Conservation (phyloP, 306 rosid genomes). For the Boehmeria nivea region DNA sequence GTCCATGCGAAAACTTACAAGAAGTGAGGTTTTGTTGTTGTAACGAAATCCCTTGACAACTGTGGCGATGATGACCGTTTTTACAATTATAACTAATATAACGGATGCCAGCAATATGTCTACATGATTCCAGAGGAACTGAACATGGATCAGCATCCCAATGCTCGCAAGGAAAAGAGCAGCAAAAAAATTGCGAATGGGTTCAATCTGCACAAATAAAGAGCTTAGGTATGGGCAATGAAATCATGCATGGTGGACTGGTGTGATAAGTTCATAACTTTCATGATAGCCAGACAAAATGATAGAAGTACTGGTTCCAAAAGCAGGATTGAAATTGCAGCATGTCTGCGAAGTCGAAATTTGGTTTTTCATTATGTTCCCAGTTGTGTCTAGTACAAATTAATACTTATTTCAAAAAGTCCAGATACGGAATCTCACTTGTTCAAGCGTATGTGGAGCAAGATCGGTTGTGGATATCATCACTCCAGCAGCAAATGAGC, state of each 20-base stretch:
- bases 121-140: conserved; percentile 96
- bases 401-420: conserved; percentile 11
- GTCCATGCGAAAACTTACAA: conserved; percentile 54
- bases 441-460: conserved; percentile 97
- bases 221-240: conserved; percentile 21
- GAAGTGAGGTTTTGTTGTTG: conserved; percentile 77
- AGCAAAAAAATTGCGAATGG: conserved; percentile 92
- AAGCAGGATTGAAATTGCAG: not conserved
- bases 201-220: conserved; percentile 68
- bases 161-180: conserved; percentile 98
- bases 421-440: conserved; percentile 67
- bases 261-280: too few relatives aligned
- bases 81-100: conserved; percentile 79
- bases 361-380: not conserved
- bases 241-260: too few relatives aligned
- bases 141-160: conserved; percentile 98
- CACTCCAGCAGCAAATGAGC: conserved; percentile 98
- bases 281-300: not conserved
- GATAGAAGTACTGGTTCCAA: not conserved
- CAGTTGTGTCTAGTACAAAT: not conserved
- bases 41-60: conserved; percentile 99
- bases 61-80: conserved; percentile 60
- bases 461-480: conserved; percentile 99
- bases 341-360: not conserved
- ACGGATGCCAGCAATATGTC: conserved; percentile 94